Base-by-base conservation (phyloP, 176 grass and related monocot species). In the Aegilops sharonensis region DNA sequence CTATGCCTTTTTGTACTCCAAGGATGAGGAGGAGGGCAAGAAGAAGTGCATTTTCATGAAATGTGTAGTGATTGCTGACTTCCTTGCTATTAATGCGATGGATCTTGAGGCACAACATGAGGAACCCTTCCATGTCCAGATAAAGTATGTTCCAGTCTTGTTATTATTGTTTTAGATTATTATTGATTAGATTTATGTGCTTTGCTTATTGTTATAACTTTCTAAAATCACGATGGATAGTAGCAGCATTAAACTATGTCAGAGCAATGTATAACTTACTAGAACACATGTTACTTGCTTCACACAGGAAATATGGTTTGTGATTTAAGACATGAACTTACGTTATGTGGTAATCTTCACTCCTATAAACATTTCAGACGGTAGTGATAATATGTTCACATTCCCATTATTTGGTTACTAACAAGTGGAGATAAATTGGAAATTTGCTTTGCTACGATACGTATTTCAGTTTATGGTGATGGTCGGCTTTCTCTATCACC, bases 1-100 rank as follows among this genome's bases (percentile, higher is more conserved):
- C 9, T 96, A 96, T 50, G 92, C 84, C 9, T 99, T 99, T 67
- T 60, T 96, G 23, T 96, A 93, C 27, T 60, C 17, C 30, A 99
- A 96, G 89, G 11, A 45, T 11, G 85, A 88, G 64, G 97, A 91
- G 59, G 89, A 90, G 20, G 80, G 87, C 64, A 87, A 79, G 66
- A 96, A 93, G 82, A 91, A 87, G 69, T 67, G 23, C 2, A 81
- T 94, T 36, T 67, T 96, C 17, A 81, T 99, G 68, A 90, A 94
- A 79, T 91, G 90, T 73, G 40, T 99, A 7, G 90, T 87, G 39
- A 91, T 94, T 21, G 87, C 74, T 54, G 89, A 96, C 62, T 62
- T 85, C 5, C 90, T 96, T 78, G 80, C 89, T 9, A 72, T 96
- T 31, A 90, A 96, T 90, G 89, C 88, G 11, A 20, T 94, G 85